Evolutionary conservation across 495 filamentous ascomycete genomes (phyloP).

Genomic region (Pyrenopolyporus hunteri): DNA sequence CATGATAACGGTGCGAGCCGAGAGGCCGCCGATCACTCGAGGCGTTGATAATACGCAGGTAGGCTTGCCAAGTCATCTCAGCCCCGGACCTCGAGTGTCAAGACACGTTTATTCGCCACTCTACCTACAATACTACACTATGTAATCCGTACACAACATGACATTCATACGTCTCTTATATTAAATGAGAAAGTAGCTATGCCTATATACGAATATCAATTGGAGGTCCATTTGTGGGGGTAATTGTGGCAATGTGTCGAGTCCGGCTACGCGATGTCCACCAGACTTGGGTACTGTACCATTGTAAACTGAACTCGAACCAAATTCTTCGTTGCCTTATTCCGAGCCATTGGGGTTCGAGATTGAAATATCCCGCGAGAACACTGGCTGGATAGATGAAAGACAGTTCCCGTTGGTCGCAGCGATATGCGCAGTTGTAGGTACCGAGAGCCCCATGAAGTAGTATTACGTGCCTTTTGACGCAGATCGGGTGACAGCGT

Average conservation of each 20-base stretch:
- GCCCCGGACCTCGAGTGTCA: slow-evolving; percentile 5
- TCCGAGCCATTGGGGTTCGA: slow-evolving; percentile 5
- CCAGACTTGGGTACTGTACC: slow-evolving; percentile 4
- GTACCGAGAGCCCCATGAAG: slow-evolving; percentile 6
- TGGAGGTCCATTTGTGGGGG: background rate
- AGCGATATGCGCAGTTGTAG: slow-evolving; percentile 15
- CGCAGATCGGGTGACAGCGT: slow-evolving; percentile 37
- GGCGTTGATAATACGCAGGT: too few relatives aligned
- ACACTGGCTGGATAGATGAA: slow-evolving; percentile 7
- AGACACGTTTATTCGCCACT: slow-evolving; percentile 33
- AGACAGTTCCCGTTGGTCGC: slow-evolving; percentile 7
- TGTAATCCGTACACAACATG: background rate
- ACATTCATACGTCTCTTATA: too few relatives aligned
- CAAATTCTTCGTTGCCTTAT: background rate
- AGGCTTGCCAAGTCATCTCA: too few relatives aligned
- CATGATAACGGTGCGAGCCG: slow-evolving; percentile 17
- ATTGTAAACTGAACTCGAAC: slow-evolving; percentile 3
- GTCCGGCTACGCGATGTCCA: background rate
- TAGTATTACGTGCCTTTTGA: slow-evolving; percentile 30
- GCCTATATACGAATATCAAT: background rate
- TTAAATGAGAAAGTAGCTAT: too few relatives aligned
- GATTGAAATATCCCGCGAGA: slow-evolving; percentile 15
- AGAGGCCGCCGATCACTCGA: slow-evolving; percentile 22
- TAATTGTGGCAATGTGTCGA: slow-evolving; percentile 16
- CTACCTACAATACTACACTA: too few relatives aligned